phyloP scores from a whole-genome alignment of 306 rosid species.

The Dalbergia cultrata region DNA sequence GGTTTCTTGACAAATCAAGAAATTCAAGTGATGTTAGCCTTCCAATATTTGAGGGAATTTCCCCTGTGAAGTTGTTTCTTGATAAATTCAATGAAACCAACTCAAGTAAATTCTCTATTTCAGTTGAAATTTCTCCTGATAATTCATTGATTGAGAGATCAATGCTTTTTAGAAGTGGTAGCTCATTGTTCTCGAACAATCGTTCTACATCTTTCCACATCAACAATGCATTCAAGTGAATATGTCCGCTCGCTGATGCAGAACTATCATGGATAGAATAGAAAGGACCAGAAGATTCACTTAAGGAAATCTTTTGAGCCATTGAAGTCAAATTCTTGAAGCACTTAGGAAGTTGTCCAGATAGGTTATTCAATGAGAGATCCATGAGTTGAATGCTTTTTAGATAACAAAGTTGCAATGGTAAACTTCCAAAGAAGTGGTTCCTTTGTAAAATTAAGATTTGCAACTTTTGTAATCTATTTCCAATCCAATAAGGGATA shows the following conservation, averaged over 20 bases:
- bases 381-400: neutral
- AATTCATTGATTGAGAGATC: conserved; percentile 44
- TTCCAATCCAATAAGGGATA: no score
- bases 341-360: conserved; percentile 18
- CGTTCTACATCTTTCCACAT: conserved; percentile 39
- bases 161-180: neutral
- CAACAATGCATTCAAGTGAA: neutral
- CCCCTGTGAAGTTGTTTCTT: no score
- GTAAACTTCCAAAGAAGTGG: no score
- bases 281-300: rapidly evolving
- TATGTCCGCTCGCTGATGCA: no score
- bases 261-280: neutral
- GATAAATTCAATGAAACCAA: conserved; percentile 33
- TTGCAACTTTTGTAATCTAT: no score
- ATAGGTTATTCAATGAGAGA: neutral
- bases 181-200: neutral
- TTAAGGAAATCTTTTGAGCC: neutral
- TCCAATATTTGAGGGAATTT: no score
- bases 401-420: no score
- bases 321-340: neutral
- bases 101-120: neutral
- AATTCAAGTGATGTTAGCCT: no score
- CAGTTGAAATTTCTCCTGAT: neutral
- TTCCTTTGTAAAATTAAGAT: no score
- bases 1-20: no score